These are phyloP conservation scores for Hericium erinaceus DNA, from an alignment of 768 basidiomycete genomes.

Conservation along the genomic window DNA sequence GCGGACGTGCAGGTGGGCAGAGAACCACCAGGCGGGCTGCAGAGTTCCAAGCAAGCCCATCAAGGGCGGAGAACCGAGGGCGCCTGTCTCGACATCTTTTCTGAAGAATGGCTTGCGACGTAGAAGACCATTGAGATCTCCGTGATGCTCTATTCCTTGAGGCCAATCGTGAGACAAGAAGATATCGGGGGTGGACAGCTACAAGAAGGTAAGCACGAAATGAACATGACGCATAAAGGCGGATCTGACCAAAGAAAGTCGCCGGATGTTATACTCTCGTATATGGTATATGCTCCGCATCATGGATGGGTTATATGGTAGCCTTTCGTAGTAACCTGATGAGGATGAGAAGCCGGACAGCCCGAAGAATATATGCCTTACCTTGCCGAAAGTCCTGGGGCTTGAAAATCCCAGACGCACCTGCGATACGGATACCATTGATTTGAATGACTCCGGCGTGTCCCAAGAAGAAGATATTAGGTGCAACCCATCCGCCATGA, in stretches of 20 bases:
- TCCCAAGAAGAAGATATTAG: slow-evolving; percentile 94
- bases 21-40: slow-evolving; percentile 83
- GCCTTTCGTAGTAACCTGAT: slow-evolving; percentile 66
- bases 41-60: slow-evolving; percentile 66
- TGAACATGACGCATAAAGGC: neutral
- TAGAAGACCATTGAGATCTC: slow-evolving; percentile 57
- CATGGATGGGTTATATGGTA: slow-evolving; percentile 68
- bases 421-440: slow-evolving; percentile 82
- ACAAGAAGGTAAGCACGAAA: neutral
- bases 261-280: slow-evolving; percentile 74
- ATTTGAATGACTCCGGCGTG: slow-evolving; percentile 83
- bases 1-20: slow-evolving; percentile 83
- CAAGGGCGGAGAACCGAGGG: slow-evolving; percentile 80
- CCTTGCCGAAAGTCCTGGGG: slow-evolving; percentile 62
- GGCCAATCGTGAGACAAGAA: slow-evolving; percentile 99
- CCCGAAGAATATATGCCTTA: slow-evolving; percentile 17
- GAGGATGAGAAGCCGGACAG: neutral
- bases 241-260: slow-evolving; percentile 57
- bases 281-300: slow-evolving; percentile 87
- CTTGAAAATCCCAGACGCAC: slow-evolving; percentile 90
- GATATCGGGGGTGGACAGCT: slow-evolving; percentile 57
- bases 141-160: slow-evolving; percentile 70
- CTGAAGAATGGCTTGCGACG: slow-evolving; percentile 72
- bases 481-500: slow-evolving; percentile 95
- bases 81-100: slow-evolving; percentile 55